Percentiles rank a stretch among this genome's conserved stretches.
These are phyloP conservation scores for Achaetomium macrosporum DNA, from an alignment of 2,329 filamentous ascomycete species.

Conservation along the genomic window DNA sequence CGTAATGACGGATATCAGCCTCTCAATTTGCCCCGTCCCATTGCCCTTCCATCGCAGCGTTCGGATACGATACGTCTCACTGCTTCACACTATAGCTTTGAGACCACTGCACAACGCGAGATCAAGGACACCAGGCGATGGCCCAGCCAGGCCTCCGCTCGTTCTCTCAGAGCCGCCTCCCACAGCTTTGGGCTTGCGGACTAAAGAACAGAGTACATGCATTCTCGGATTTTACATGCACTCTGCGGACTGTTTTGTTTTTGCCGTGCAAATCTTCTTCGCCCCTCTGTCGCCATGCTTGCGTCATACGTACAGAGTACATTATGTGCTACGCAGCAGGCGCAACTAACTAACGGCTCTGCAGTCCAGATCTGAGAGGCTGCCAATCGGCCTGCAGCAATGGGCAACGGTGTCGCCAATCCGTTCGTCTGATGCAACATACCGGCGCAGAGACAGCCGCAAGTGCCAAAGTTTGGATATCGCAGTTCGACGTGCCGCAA, in stretches of 20 bases:
- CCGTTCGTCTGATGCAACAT: conserved; percentile 4
- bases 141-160: conserved; percentile 34
- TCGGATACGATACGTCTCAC: conserved; percentile 61
- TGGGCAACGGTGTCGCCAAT: neutral
- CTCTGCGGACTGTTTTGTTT: neutral
- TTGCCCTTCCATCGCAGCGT: conserved; percentile 36
- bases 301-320: conserved; percentile 12
- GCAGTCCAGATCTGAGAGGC: conserved; percentile 9
- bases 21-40: neutral
- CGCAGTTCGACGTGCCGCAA: neutral
- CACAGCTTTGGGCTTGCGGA: conserved; percentile 54
- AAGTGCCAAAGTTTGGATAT: neutral
- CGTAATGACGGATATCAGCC: neutral
- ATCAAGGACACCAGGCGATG: conserved; percentile 34
- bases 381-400: conserved; percentile 5
- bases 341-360: neutral
- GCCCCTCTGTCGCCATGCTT: conserved; percentile 7
- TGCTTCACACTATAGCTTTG: conserved; percentile 46
- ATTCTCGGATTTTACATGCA: too few relatives aligned
- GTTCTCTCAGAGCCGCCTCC: conserved; percentile 59
- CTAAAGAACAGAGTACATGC: conserved; percentile 60
- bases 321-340: neutral
- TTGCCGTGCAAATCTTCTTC: neutral
- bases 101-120: conserved; percentile 59
- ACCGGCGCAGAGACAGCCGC: conserved; percentile 6